A percentile compares a stretch with the other conserved stretches of the same genome.
phyloP scores from a whole-genome alignment of 257 asterid species.

The Solanum etuberosum region DNA sequence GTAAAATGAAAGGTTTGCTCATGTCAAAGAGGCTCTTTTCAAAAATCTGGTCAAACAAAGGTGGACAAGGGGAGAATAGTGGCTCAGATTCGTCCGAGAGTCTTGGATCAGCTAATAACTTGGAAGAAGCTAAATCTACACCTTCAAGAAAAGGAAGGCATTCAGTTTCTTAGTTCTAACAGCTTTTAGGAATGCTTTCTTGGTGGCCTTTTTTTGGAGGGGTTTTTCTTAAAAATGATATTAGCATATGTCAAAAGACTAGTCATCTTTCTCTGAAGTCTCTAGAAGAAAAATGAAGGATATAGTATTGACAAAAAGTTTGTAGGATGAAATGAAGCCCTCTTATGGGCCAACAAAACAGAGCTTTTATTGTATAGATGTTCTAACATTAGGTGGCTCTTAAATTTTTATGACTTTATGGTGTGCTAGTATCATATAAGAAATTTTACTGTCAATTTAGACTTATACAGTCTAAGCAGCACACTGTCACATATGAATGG shows the following conservation, averaged over 20 bases:
- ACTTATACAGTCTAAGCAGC: neutral
- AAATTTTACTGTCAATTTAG: neutral
- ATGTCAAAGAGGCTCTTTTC: constrained; percentile 68
- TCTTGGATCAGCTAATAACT: constrained; percentile 52
- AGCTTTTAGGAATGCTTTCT: neutral
- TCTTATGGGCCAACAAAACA: neutral
- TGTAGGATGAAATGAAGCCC: neutral
- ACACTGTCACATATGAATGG: neutral
- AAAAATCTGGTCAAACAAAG: constrained; percentile 71
- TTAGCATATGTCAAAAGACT: constrained; percentile 7
- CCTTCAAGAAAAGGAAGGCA: constrained; percentile 68
- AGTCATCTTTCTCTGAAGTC: neutral
- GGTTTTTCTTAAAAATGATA: neutral
- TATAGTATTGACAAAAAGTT: constrained; percentile 8
- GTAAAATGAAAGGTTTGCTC: constrained; percentile 60
- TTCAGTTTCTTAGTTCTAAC: constrained; percentile 59
- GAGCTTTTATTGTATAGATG: neutral
- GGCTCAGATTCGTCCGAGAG: constrained; percentile 93
- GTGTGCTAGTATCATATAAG: neutral
- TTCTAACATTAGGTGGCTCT: neutral
- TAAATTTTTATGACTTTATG: neutral
- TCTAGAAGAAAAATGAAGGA: constrained; percentile 14
- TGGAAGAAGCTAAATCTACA: constrained; percentile 58
- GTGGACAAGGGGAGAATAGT: constrained; percentile 55
- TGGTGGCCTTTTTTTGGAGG: neutral